Evolutionary conservation across 805 yeast genomes (phyloP).

Genomic region (Candida palmyrensis): DNA sequence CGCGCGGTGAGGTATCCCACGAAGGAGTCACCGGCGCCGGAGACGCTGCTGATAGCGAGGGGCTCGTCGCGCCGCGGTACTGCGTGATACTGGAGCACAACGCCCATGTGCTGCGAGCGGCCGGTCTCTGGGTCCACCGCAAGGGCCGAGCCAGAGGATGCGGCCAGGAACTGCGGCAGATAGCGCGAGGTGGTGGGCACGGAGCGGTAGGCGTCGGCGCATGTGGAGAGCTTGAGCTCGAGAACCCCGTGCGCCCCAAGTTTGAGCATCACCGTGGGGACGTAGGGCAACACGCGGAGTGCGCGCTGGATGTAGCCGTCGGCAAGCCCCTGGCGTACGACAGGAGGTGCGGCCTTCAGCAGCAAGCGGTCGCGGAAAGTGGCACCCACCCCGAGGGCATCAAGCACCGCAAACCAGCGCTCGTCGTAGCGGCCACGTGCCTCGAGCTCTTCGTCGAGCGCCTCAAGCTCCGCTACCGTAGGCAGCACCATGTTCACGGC

Average conservation of each 20-base stretch:
- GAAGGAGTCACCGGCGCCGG: constrained; percentile 87
- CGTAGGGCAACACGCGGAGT: constrained; percentile 67
- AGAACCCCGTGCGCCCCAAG: constrained; percentile 64
- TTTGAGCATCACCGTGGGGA: constrained; percentile 62
- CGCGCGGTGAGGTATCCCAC: constrained; percentile 55
- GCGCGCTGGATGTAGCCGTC: constrained; percentile 60
- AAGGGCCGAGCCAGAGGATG: constrained; percentile 15
- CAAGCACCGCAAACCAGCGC: constrained; percentile 72
- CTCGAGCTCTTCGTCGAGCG: constrained; percentile 48
- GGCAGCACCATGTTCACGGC: constrained; percentile 55
- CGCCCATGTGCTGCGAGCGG: constrained; percentile 34
- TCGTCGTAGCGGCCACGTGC: constrained; percentile 40
- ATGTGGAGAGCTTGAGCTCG: constrained; percentile 28
- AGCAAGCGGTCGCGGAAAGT: constrained; percentile 44
- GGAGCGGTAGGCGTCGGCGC: constrained; percentile 25
- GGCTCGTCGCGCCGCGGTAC: constrained; percentile 27
- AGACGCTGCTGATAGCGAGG: constrained; percentile 53
- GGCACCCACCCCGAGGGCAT: constrained; percentile 47
- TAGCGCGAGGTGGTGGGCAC: constrained; percentile 27
- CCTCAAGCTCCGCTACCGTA: constrained; percentile 55
- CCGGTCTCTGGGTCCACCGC: constrained; percentile 3
- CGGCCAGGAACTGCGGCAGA: constrained; percentile 18
- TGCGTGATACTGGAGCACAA: constrained; percentile 60
- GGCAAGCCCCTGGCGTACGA: constrained; percentile 20
- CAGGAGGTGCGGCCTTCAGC: constrained; percentile 15